Evolutionary conservation across 2,329 filamentous ascomycete species (phyloP), one percentile per base, ranked within the genome.

Genomic region (Davidsoniella australis): DNA sequence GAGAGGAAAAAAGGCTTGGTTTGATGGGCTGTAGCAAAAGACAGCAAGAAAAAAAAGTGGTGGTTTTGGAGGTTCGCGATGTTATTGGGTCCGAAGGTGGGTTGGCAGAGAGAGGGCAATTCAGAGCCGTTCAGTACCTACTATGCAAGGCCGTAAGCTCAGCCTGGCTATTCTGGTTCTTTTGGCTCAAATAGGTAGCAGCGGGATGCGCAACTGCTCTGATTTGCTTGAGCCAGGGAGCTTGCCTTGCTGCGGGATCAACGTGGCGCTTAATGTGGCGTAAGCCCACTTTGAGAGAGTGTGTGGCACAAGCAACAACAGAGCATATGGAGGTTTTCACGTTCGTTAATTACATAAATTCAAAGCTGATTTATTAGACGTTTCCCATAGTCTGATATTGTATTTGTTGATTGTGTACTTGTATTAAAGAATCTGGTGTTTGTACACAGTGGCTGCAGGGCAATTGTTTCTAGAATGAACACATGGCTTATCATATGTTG

Each of bases 161-260:
- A 49, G 50, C 40, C 50, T 52, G 47, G 47, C 43, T 26, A 23
- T 23, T 23, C 20, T 23, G 20, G 20, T 23, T 23, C 29, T 23
- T 18, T 18, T 24, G 33, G 23, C 37, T 37, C 38, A 49, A 53
- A 53, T 44, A 53, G 51, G 51, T 53, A 53, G 40, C 51, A 53
- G 45, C 44, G 51, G 47, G 42, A 49, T 53, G 48, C 51, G 51
- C 51, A 53, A 53, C 48, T 46, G 41, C 23, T 38, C 23, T 36
- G 43, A 17, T 41, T 47, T 10, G 17, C 40, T 43, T 24, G 38
- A 16, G 23, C 33, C 33, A 26, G 37, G 26, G 33, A 39, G 48
- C 23, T 10, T 33, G 14, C 7, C 6, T n/a, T n/a, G n/a, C n/a
- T 46, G 48, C 45, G 48, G 48, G 41, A 41, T 29, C 12, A 12